These are phyloP conservation scores for Fragilaria crotonensis DNA, from an alignment of 108 stramenopile genomes.

Conservation along the genomic window DNA sequence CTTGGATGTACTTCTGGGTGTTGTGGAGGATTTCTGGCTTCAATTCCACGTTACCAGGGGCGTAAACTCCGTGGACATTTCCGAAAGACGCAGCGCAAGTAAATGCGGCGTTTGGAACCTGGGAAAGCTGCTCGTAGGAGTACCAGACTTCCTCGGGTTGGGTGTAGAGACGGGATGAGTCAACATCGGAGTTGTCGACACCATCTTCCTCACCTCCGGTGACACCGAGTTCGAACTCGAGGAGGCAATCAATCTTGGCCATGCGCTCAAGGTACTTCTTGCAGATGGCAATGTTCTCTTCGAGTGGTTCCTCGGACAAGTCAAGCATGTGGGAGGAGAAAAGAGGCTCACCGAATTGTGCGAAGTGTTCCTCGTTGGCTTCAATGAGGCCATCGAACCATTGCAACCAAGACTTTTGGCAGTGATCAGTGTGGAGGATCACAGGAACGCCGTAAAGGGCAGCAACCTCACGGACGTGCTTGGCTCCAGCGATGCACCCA, in stretches of 20 bases:
- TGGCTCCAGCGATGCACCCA: constrained; percentile 85
- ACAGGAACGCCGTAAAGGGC: constrained; percentile 91
- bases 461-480: constrained; percentile 94
- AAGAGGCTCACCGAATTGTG: constrained; percentile 78
- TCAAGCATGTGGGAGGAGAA: constrained; percentile 98
- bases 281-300: constrained; percentile 97
- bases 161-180: constrained; percentile 90
- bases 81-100: constrained; percentile 92
- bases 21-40: constrained; percentile 89
- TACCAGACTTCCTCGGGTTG: constrained; percentile 92
- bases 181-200: constrained; percentile 90
- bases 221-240: constrained; percentile 96
- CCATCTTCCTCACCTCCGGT: constrained; percentile 98
- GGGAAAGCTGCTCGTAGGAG: constrained; percentile 83
- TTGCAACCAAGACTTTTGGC: constrained; percentile 90
- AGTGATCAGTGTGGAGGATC: constrained; percentile 94
- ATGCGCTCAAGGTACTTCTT: constrained; percentile 87
- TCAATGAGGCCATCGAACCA: constrained; percentile 94
- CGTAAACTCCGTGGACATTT: constrained; percentile 95
- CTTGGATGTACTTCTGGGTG: constrained; percentile 85
- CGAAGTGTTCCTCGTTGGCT: constrained; percentile 87
- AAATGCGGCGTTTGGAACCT: constrained; percentile 73
- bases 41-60: constrained; percentile 93
- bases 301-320: constrained; percentile 92
- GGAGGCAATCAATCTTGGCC: constrained; percentile 81